These are phyloP conservation scores for Lactarius hengduanensis DNA, from an alignment of 768 basidiomycete genomes.

Conservation along the genomic window DNA sequence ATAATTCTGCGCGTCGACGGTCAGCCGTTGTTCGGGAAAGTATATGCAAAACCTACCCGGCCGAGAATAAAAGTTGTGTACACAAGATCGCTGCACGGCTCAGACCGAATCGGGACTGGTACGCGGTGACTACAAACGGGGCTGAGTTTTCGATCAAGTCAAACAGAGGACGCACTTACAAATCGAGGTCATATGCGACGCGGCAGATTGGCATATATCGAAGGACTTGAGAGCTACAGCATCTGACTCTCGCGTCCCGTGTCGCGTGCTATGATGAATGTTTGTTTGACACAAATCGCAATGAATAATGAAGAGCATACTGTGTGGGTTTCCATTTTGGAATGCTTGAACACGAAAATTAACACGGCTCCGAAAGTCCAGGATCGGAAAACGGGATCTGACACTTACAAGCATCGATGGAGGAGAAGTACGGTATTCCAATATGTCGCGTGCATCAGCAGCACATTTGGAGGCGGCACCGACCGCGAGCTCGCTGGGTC, in stretches of 20 bases:
- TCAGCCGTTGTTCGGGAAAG: slow-evolving; percentile 6
- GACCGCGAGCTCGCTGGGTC: slow-evolving; percentile 53
- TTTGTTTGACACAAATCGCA: not conserved
- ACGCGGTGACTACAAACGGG: slow-evolving; percentile 49
- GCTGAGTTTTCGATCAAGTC: not conserved
- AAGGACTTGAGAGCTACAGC: slow-evolving; percentile 62
- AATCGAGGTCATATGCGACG: slow-evolving; percentile 64
- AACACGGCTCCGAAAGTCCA: not conserved
- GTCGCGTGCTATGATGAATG: slow-evolving; percentile 11
- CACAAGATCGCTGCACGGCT: slow-evolving; percentile 62
- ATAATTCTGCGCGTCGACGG: slow-evolving; percentile 55
- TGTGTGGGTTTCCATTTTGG: slow-evolving; percentile 59
- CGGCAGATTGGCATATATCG: slow-evolving; percentile 72
- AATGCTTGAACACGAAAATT: slow-evolving; percentile 46
- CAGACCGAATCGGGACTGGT: slow-evolving; percentile 60
- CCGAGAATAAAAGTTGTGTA: slow-evolving; percentile 65
- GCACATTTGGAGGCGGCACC: slow-evolving; percentile 60
- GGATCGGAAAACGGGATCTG: not conserved
- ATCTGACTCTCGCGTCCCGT: slow-evolving; percentile 33
- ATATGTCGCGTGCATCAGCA: slow-evolving; percentile 72
- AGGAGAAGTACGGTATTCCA: slow-evolving; percentile 73
- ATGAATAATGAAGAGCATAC: slow-evolving; percentile 39
- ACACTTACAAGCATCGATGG: slow-evolving; percentile 74
- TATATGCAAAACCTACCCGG: slow-evolving; percentile 52
- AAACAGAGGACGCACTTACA: slow-evolving; percentile 39